Percentiles rank a stretch among this genome's conserved stretches.
These are phyloP conservation scores for Cymbopogon citratus DNA, from an alignment of 176 grass and related monocot species.

Conservation along the genomic window DNA sequence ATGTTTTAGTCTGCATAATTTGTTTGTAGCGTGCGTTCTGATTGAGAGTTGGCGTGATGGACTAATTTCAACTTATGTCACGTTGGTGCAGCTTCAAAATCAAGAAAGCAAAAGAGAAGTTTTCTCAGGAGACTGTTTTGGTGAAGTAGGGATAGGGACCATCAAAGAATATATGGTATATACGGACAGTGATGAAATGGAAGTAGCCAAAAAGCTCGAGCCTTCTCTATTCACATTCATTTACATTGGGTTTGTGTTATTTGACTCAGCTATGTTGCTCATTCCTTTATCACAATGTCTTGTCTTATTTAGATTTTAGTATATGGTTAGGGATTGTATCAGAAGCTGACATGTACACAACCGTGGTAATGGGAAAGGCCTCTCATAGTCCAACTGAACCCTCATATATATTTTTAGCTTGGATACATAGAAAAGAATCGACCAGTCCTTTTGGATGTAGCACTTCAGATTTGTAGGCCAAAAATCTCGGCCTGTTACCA, in stretches of 20 bases:
- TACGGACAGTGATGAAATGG: neutral
- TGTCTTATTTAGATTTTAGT: neutral
- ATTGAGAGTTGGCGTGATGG: neutral
- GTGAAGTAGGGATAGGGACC: conserved; percentile 4
- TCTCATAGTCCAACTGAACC: neutral
- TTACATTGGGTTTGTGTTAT: neutral
- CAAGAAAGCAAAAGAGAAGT: conserved; percentile 26
- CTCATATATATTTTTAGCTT: too few relatives aligned
- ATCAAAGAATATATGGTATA: neutral
- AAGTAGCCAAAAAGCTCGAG: neutral
- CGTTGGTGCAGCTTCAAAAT: conserved; percentile 26
- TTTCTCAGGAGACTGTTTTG: conserved; percentile 38
- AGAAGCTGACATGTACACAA: neutral
- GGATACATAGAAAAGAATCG: too few relatives aligned
- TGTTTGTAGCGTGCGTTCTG: neutral
- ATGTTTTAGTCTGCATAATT: neutral
- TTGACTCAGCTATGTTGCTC: neutral
- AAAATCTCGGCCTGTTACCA: neutral
- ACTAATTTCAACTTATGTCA: neutral
- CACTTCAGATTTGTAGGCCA: too few relatives aligned
- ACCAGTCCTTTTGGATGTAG: too few relatives aligned
- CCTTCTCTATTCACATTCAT: neutral
- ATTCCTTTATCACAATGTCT: neutral
- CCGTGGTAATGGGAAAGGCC: neutral
- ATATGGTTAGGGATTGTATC: neutral